Percentiles rank a stretch among this genome's conserved stretches.
Evolutionary conservation across 139 green algal species (phyloP).

Genomic region (Volvox africanus): DNA sequence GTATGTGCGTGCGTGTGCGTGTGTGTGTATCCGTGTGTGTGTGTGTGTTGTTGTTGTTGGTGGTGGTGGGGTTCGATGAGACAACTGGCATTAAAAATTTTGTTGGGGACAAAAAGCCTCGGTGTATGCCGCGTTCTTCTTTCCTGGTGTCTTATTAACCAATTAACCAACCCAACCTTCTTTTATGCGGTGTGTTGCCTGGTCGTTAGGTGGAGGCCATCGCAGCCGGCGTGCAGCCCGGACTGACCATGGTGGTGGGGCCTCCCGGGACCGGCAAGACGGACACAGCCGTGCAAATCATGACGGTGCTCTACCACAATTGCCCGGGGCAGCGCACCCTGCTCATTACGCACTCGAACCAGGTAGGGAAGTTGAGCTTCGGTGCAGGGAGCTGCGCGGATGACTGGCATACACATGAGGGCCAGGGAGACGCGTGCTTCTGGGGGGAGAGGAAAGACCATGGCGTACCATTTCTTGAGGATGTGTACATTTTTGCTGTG

Average conservation of each 20-base stretch:
- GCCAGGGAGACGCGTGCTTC: too few relatives aligned
- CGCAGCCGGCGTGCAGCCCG: conserved; percentile 84
- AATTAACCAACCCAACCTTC: background rate
- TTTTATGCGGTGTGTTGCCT: background rate
- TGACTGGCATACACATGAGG: too few relatives aligned
- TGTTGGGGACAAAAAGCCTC: too few relatives aligned
- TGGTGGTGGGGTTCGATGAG: too few relatives aligned
- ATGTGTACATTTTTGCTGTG: too few relatives aligned
- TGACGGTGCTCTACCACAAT: conserved; percentile 96
- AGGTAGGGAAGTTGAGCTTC: conserved; percentile 49
- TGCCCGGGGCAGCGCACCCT: conserved; percentile 92
- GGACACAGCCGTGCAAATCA: conserved; percentile 95
- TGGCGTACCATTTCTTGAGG: too few relatives aligned
- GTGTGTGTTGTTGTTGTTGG: too few relatives aligned
- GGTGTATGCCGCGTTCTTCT: too few relatives aligned
- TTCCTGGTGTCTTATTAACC: too few relatives aligned
- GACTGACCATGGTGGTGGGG: conserved; percentile 97
- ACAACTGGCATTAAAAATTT: too few relatives aligned
- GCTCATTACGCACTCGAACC: conserved; percentile 98
- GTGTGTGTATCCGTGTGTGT: background rate
- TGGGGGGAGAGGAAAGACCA: too few relatives aligned
- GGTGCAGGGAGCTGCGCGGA: too few relatives aligned
- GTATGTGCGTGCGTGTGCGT: background rate
- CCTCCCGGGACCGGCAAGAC: conserved; percentile 98
- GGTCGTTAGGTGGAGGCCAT: conserved; percentile 82